Evolutionary conservation across 2,329 filamentous ascomycete species (phyloP).

Genomic region (Phialophora verrucosa): DNA sequence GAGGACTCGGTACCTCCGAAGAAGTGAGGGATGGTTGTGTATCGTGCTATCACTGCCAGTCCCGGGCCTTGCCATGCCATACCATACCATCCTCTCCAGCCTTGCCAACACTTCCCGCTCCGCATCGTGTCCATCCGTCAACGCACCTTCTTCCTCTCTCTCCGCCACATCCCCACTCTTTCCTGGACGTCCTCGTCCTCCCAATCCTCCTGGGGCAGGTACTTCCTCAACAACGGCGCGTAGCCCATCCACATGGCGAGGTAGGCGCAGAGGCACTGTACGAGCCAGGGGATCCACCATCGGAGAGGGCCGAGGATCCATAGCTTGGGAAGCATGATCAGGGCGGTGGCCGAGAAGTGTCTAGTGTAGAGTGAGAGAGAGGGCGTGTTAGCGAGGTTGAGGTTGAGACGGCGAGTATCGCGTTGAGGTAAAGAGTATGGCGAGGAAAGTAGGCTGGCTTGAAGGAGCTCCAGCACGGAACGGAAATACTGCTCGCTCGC

Average conservation of each 20-base stretch:
- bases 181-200: conserved; percentile 22
- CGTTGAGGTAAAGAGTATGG: neutral
- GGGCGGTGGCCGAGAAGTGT: conserved; percentile 57
- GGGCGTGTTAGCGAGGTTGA: neutral
- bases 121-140: neutral
- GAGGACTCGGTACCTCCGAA: neutral
- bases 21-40: too few species aligned
- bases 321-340: conserved; percentile 67
- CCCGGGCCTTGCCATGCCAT: too few species aligned
- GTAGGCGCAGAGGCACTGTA: conserved; percentile 24
- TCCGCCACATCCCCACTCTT: conserved; percentile 9
- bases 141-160: conserved; percentile 13
- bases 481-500: too few species aligned
- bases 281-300: conserved; percentile 31
- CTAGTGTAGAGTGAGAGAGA: conserved; percentile 5
- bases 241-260: conserved; percentile 28
- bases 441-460: neutral
- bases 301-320: conserved; percentile 30
- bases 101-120: neutral
- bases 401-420: too few species aligned
- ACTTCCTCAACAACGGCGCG: conserved; percentile 24
- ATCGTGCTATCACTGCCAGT: too few species aligned
- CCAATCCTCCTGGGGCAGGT: conserved; percentile 27
- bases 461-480: neutral
- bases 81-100: neutral